These are phyloP conservation scores for Tilletia horrida DNA, from an alignment of 1,284 basidiomycete species.

Conservation along the genomic window DNA sequence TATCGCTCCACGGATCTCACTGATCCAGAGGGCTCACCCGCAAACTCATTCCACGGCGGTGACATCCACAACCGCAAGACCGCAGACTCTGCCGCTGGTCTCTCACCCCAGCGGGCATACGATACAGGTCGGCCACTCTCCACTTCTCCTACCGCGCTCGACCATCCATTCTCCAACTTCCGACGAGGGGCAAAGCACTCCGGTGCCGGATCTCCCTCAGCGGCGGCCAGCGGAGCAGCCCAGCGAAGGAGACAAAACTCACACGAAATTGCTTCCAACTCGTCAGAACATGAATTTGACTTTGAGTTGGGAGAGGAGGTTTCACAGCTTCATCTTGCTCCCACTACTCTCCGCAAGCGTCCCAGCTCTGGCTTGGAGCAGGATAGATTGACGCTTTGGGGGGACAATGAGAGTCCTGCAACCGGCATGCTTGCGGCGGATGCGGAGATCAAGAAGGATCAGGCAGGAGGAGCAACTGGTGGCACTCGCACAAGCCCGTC, in stretches of 20 bases:
- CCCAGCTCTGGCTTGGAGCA: constrained; percentile 26
- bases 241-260: too few species aligned
- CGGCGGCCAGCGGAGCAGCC: too few species aligned
- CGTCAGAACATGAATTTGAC: constrained; percentile 28
- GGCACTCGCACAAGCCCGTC: constrained; percentile 17
- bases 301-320: constrained; percentile 37
- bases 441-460: too few species aligned
- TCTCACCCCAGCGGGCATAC: constrained; percentile 25
- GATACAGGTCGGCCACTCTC: constrained; percentile 20
- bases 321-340: constrained; percentile 34
- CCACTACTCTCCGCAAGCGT: constrained; percentile 30
- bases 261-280: constrained; percentile 17
- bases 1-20: constrained; percentile 34
- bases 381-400: constrained; percentile 25
- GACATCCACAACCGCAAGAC: constrained; percentile 22
- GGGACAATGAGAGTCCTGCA: too few species aligned
- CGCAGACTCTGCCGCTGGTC: constrained; percentile 16
- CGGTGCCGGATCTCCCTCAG: background rate
- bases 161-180: background rate
- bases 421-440: too few species aligned
- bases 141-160: background rate
- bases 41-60: background rate
- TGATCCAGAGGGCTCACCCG: constrained; percentile 33
- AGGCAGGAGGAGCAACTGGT: too few species aligned
- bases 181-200: background rate